Evolutionary conservation across 371 early-diverging fungal species (phyloP), one percentile per base, ranked within the genome.

Genomic region (Entomophthora muscae): DNA sequence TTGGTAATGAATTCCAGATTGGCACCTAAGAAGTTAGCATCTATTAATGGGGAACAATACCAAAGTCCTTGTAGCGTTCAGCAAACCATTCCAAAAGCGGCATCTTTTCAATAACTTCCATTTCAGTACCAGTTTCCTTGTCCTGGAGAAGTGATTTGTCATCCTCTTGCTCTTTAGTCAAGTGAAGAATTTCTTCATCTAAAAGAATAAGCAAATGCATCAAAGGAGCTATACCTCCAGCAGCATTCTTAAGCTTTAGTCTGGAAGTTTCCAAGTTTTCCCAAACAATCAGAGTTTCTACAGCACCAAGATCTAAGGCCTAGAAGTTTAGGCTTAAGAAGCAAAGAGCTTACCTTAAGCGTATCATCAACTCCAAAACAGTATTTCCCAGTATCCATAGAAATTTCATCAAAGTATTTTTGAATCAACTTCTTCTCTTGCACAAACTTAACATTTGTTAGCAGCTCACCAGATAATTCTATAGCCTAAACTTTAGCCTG

Each of bases 351-450:
- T 55, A 65, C 66, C 73, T 91, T 87, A 65, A 99, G 79, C 2
- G 99, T 99, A 66, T 98, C 98, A n/a, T 90, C 91, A 42, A 96
- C 79, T 64, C 99, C 98, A 72, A 91, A 98, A 75, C 91, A 93
- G 77, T 88, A 92, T 74, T 93, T 97, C 63, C 99, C 99, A 32
- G 91, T 93, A 68, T 98, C 98, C 67, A 83, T 83, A 26, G 92
- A 89, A 66, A 99, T 94, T 68, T 97, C 97, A 69, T 96, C 90
- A 79, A 99, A 98, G 83, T 95, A 99, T 69, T 83, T 78, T 66
- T 87, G 82, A 66, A 99, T 88, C 63, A 98, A 80, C 71, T 95
- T 93, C 84, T 98, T 98, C 78, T 99, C 99, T 78, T 96, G 96
- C 56, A 96, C 86, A 66, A 98, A 93, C 78, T 98, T 99, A 69